Base-by-base conservation (phyloP, 768 basidiomycete species). In the Infundibulicybe gibba region DNA sequence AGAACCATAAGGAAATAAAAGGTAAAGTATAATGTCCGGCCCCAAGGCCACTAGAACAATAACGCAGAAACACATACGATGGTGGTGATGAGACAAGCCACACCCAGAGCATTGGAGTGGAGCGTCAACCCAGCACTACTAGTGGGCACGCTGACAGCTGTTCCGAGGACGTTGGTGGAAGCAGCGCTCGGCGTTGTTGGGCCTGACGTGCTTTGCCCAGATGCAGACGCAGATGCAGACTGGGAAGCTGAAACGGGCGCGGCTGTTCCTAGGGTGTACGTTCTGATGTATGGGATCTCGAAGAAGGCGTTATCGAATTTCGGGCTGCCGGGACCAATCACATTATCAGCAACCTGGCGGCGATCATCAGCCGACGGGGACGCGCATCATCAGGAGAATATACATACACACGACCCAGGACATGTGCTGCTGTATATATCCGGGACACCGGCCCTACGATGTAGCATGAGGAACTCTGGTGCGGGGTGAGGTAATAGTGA, bases 201-300 rank as follows among this genome's bases (percentile, higher is more conserved):
- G 25, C 8, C 8, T 25, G 25, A 25, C 8, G 25, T 25, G 25
- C 25, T 8, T 25, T 25, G 25, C 8, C 25, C 25, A n/a, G n/a
- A n/a, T n/a, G n/a, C 25, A 6, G 32, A 32, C 14, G 45, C 20
- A 21, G 31, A 17, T 11, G 39, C 19, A 34, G 40, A 20, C 14
- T 17, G 52, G 30, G 57, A 34, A 8, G 55, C 41, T 12, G 45
- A 41, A 9, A 53, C 41, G 5, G 57, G 33, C 10, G 46, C 42
- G 3, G 51, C 48, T 10, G 54, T 57, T 14, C 58, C 55, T 0
- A 68, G 74, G 12, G 72, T 67, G 58, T 83, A 87, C 10, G 81
- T 78, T 33, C 78, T 71, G 52, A 86, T 63, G 51, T 76, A 79
- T 32, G 67, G 60, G 54, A 87, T 74, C 58, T 84, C 82, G 62